Percentiles rank a stretch among this genome's conserved stretches.
phyloP scores from a whole-genome alignment of 768 basidiomycete species.

The Panaeolus cyanescens region DNA sequence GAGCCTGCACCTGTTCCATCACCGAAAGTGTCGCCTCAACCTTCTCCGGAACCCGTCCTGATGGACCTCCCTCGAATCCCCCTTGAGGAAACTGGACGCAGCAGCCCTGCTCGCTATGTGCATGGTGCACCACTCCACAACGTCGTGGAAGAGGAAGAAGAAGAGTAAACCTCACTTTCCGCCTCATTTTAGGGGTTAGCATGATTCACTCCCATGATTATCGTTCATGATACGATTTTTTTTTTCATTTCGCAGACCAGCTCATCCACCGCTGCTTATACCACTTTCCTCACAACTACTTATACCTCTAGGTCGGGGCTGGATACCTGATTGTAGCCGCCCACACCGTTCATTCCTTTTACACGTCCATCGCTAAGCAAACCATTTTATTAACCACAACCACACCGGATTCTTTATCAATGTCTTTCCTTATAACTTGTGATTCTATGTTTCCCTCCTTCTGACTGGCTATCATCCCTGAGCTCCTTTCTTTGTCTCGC shows the following conservation, averaged over 20 bases:
- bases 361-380: not conserved
- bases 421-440: not conserved
- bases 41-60: constrained; percentile 28
- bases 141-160: constrained; percentile 82
- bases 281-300: not conserved
- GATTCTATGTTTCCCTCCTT: too few relatives aligned
- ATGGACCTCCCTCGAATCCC: constrained; percentile 34
- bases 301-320: not conserved
- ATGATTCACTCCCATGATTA: not conserved
- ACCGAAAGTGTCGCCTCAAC: constrained; percentile 23
- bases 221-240: not conserved
- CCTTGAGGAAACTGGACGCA: constrained; percentile 53
- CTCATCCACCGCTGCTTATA: not conserved
- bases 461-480: too few relatives aligned
- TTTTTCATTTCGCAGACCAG: not conserved
- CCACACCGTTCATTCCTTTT: not conserved
- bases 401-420: constrained; percentile 2
- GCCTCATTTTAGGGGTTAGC: not conserved
- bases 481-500: too few relatives aligned
- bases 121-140: constrained; percentile 89
- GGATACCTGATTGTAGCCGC: not conserved
- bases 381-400: not conserved
- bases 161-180: too few relatives aligned
- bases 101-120: constrained; percentile 71
- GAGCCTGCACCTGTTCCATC: constrained; percentile 24